These are phyloP conservation scores for Carex myosuroides DNA, from an alignment of 176 grass and related monocot species.

Conservation along the genomic window DNA sequence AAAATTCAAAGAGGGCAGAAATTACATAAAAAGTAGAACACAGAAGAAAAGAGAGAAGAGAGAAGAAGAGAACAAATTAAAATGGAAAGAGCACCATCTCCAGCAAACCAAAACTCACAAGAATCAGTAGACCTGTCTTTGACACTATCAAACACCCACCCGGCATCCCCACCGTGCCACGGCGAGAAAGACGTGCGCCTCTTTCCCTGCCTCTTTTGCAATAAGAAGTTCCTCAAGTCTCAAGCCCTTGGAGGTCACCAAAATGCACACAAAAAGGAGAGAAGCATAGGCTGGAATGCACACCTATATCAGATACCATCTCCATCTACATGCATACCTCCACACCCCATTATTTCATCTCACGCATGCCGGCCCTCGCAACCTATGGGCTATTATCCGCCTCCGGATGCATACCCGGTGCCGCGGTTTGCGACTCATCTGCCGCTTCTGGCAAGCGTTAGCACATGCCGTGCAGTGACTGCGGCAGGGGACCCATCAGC, in stretches of 20 bases:
- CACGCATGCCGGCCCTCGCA: constrained; percentile 32
- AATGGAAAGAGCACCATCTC: not conserved
- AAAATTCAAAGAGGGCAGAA: not conserved
- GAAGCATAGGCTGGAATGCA: constrained; percentile 62
- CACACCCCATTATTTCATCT: constrained; percentile 21
- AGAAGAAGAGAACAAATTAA: not conserved
- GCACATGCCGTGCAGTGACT: constrained; percentile 21
- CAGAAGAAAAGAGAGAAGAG: not conserved
- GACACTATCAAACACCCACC: not conserved
- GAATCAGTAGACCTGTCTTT: constrained; percentile 23
- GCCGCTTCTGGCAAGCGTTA: constrained; percentile 14
- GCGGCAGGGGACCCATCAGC: constrained; percentile 20
- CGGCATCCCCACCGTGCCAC: not conserved
- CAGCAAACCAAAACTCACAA: not conserved
- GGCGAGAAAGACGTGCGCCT: constrained; percentile 39
- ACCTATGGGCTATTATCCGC: not conserved
- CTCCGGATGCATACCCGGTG: not conserved
- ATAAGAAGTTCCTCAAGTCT: constrained; percentile 97
- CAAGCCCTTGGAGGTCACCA: constrained; percentile 94
- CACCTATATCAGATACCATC: constrained; percentile 41
- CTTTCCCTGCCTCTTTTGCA: constrained; percentile 98
- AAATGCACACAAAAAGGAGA: constrained; percentile 96
- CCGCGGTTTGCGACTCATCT: constrained; percentile 28
- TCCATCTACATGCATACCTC: constrained; percentile 14
- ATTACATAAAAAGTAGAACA: not conserved